phyloP scores from a whole-genome alignment of 202 grass and related monocot species.

The Brachypodium distachyon region DNA sequence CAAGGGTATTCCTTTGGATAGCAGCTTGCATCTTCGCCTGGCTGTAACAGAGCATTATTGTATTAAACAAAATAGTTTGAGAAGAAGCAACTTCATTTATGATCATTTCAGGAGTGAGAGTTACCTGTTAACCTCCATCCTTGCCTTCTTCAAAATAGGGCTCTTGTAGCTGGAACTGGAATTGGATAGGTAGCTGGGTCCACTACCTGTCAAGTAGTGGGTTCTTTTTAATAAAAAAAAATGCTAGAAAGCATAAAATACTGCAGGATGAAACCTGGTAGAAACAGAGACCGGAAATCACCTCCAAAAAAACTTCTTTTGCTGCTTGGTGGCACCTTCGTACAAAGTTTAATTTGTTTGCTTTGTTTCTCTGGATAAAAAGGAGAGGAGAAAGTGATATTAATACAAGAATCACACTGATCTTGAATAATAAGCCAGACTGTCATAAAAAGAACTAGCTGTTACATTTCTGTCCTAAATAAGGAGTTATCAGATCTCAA shows the following conservation, averaged over 20 bases:
- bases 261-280: constrained; percentile 1
- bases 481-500: not conserved
- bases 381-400: not conserved
- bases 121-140: constrained; percentile 54
- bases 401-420: not conserved
- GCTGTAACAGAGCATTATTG: constrained; percentile 19
- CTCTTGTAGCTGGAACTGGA: constrained; percentile 81
- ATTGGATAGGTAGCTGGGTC: constrained; percentile 55
- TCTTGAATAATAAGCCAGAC: not conserved
- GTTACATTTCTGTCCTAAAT: not conserved
- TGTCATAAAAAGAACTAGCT: not conserved
- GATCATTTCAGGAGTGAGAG: not conserved
- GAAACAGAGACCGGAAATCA: constrained; percentile 23
- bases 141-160: constrained; percentile 85
- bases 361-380: constrained; percentile 64
- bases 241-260: not conserved
- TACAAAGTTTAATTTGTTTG: constrained; percentile 69
- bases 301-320: constrained; percentile 88
- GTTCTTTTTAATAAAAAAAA: not conserved
- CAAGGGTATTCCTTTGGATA: constrained; percentile 29
- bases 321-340: constrained; percentile 70
- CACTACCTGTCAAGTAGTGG: constrained; percentile 39
- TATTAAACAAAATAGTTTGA: constrained; percentile 12
- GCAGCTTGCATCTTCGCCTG: constrained; percentile 36
- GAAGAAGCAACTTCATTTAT: not conserved